A percentile compares a stretch with the other conserved stretches of the same genome.
These are phyloP conservation scores for Pontederia paniculata DNA, from an alignment of 176 grass and related monocot species.

Conservation along the genomic window DNA sequence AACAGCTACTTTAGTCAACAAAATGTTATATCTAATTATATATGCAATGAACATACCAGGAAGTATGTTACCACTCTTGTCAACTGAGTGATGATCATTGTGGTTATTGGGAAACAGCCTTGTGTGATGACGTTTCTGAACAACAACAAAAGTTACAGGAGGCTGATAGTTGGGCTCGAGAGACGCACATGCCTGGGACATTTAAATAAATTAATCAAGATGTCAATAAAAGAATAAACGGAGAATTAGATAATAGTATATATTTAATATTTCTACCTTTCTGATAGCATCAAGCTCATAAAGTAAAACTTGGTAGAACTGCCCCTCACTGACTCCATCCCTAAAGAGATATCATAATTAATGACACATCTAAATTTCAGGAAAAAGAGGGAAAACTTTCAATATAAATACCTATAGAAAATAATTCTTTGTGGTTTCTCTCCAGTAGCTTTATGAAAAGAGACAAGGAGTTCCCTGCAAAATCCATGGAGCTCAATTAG, in stretches of 20 bases:
- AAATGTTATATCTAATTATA: too few species aligned
- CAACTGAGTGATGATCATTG: conserved; percentile 53
- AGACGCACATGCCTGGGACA: conserved; percentile 72
- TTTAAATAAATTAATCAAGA: background rate
- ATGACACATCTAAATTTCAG: background rate
- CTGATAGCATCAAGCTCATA: conserved; percentile 93
- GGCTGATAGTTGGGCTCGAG: conserved; percentile 96
- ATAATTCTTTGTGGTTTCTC: conserved; percentile 95
- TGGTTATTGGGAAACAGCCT: conserved; percentile 91
- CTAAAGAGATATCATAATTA: conserved; percentile 23
- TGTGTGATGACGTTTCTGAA: conserved; percentile 97
- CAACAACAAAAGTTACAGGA: conserved; percentile 90
- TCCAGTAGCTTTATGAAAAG: conserved; percentile 79
- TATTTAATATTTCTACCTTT: conserved; percentile 40
- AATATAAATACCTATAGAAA: conserved; percentile 69
- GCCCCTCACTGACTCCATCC: conserved; percentile 86
- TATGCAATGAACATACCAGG: conserved; percentile 53
- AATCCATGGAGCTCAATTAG: background rate
- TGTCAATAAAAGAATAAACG: background rate
- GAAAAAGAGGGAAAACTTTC: background rate
- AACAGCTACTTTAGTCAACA: conserved; percentile 1
- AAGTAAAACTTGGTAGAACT: conserved; percentile 96
- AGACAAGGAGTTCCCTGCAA: conserved; percentile 81
- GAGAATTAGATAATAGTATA: background rate
- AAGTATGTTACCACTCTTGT: conserved; percentile 87